Evolutionary conservation across 192 early-diverging fungal genomes (phyloP).

Genomic region (Mortierella alpina): DNA sequence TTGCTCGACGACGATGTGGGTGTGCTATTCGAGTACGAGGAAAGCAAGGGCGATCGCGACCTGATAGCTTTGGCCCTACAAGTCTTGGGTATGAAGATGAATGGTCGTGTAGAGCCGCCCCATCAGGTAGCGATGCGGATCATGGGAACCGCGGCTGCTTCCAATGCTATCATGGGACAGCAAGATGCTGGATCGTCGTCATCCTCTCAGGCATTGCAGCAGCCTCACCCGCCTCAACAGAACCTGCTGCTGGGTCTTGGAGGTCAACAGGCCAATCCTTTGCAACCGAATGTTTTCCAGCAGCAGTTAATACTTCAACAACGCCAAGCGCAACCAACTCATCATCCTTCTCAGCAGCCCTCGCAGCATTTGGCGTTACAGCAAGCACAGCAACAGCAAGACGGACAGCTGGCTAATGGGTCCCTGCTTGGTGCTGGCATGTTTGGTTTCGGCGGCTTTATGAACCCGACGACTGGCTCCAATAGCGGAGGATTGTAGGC

Average conservation of each 20-base stretch:
- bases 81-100: constrained; percentile 77
- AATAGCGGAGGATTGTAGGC: constrained; percentile 7
- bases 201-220: not conserved
- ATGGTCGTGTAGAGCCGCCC: constrained; percentile 70
- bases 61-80: constrained; percentile 83
- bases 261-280: constrained; percentile 1
- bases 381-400: constrained; percentile 5
- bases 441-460: constrained; percentile 17
- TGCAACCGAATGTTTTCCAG: constrained; percentile 1
- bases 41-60: constrained; percentile 74
- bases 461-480: constrained; percentile 20
- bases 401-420: constrained; percentile 3
- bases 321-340: not conserved
- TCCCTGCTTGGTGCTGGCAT: constrained; percentile 18
- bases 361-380: not conserved
- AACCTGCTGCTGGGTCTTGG: constrained; percentile 9
- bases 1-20: constrained; percentile 45
- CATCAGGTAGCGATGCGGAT: constrained; percentile 70
- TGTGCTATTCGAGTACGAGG: constrained; percentile 60
- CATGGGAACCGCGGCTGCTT: constrained; percentile 50
- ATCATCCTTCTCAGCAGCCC: not conserved
- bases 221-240: constrained; percentile 4
- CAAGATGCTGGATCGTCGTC: not conserved
- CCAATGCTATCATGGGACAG: constrained; percentile 25
- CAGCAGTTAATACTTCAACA: constrained; percentile 1